These are phyloP conservation scores for Thalassiosira exigua DNA, from an alignment of 352 stramenopile species.

Conservation along the genomic window DNA sequence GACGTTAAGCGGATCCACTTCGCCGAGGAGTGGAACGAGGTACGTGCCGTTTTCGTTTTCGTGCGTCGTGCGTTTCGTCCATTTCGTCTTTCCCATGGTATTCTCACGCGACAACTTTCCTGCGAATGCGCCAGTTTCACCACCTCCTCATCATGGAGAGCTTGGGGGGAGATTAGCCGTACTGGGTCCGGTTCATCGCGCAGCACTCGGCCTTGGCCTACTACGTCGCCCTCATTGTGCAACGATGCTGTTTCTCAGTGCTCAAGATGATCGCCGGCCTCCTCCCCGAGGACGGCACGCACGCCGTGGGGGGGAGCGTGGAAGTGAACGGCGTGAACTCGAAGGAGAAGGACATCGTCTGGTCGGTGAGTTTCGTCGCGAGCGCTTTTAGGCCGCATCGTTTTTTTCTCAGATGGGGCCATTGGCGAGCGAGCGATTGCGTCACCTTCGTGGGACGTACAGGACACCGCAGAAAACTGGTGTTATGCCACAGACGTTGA, in stretches of 20 bases:
- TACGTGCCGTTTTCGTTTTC: no score
- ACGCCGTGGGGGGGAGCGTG: slow-evolving; percentile 51
- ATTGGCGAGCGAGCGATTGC: no score
- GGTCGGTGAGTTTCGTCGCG: slow-evolving; percentile 52
- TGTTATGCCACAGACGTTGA: no score
- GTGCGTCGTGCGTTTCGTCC: no score
- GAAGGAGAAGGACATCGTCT: slow-evolving; percentile 55
- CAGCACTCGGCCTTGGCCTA: slow-evolving; percentile 78
- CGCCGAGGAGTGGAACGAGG: slow-evolving; percentile 79
- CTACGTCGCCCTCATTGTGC: slow-evolving; percentile 68
- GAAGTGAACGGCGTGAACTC: slow-evolving; percentile 55
- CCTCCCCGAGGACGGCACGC: slow-evolving; percentile 52
- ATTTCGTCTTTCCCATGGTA: no score
- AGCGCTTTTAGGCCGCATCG: no score
- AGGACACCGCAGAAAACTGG: no score
- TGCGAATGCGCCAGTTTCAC: no score
- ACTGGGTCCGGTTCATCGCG: slow-evolving; percentile 71
- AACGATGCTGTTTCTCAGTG: no score
- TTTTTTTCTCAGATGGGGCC: no score
- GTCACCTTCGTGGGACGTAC: slow-evolving; percentile 4
- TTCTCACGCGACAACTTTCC: no score
- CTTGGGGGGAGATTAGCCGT: slow-evolving; percentile 73
- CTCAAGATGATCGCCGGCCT: slow-evolving; percentile 75
- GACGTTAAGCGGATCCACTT: slow-evolving; percentile 78
- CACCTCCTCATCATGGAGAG: slow-evolving; percentile 83